Base-by-base conservation (phyloP, 352 stramenopile species). In the Globisporangium mamillatum region DNA sequence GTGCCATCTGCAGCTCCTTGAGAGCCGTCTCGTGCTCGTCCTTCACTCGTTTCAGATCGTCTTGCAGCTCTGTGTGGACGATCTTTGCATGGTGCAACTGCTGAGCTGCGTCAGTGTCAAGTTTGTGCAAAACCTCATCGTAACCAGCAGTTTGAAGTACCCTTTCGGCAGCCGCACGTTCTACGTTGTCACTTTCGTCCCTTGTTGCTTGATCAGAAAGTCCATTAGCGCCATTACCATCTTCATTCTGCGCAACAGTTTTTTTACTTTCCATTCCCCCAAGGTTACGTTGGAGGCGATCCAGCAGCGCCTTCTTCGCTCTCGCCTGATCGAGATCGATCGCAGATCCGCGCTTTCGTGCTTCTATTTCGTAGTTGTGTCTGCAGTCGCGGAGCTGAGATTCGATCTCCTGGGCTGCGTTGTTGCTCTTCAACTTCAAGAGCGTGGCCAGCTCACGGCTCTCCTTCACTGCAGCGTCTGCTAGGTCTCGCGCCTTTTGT, bases 11-110 rank as follows among this genome's bases (percentile, higher is more conserved):
- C 7, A 61, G 8, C 29, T 61, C 55, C 4, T 22, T 25, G 1
- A 61, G 55, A 9, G 55, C 55, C 1, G 20, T 18, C 8, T 48
- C 16, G 9, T 61, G 55, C 20, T 61, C 55, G 29, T 10, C 41
- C 55, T 61, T 61, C 27, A 61, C 55, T 1, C 55, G 55, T 32
- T 29, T 6, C 29, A 61, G 27, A 18, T 61, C 29, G 29, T 61
- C 29, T 46, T 44, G 27, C 2, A 61, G 5, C 8, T 46, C 12
- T 9, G 29, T 9, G 20, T 61, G 27, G 3, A 41, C 16, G 20
- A 8, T 46, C n/a, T 61, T 34, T 9, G 55, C 55, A 7, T 46
- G 7, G 3, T 46, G 18, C 18, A 60, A 4, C n/a, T 20, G 27
- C 29, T 60, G 18, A 20, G 29, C 18, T 60, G 55, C 55, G 16